Conservation (phyloP, 176 grass and related monocot species). For the Tillandsia fasciculata region DNA sequence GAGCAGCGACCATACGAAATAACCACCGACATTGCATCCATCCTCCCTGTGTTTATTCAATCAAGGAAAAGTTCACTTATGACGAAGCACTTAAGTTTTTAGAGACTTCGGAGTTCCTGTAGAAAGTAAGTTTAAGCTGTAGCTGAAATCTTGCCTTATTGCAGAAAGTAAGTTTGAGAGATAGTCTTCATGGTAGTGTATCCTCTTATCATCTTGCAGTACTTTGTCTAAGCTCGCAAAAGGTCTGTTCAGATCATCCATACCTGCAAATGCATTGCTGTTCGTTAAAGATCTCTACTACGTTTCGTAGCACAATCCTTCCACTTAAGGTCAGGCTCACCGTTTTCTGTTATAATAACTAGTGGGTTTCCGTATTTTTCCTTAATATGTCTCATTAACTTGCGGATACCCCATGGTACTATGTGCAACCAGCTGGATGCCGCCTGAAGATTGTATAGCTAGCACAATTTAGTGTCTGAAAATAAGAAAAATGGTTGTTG, state of each 20-base stretch:
- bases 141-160: constrained; percentile 44
- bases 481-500: background rate
- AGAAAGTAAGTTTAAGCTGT: background rate
- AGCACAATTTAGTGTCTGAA: background rate
- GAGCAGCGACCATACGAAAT: constrained; percentile 78
- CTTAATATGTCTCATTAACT: constrained; percentile 75
- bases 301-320: background rate
- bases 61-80: constrained; percentile 1
- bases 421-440: constrained; percentile 82
- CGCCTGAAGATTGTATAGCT: constrained; percentile 33
- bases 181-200: constrained; percentile 80
- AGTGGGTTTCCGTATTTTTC: constrained; percentile 73
- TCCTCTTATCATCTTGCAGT: constrained; percentile 73
- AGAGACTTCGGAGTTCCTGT: background rate
- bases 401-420: constrained; percentile 76
- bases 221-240: constrained; percentile 40
- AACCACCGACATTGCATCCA: constrained; percentile 56
- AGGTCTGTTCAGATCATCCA: constrained; percentile 57
- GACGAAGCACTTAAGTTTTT: background rate
- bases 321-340: constrained; percentile 19
- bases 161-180: constrained; percentile 58
- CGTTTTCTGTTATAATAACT: constrained; percentile 80
- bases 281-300: background rate
- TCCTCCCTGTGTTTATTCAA: constrained; percentile 43
- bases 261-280: constrained; percentile 31